A percentile compares a stretch with the other conserved stretches of the same genome.
Conservation (phyloP, 2,329 filamentous ascomycete genomes). For the Sporothrix sp. region DNA sequence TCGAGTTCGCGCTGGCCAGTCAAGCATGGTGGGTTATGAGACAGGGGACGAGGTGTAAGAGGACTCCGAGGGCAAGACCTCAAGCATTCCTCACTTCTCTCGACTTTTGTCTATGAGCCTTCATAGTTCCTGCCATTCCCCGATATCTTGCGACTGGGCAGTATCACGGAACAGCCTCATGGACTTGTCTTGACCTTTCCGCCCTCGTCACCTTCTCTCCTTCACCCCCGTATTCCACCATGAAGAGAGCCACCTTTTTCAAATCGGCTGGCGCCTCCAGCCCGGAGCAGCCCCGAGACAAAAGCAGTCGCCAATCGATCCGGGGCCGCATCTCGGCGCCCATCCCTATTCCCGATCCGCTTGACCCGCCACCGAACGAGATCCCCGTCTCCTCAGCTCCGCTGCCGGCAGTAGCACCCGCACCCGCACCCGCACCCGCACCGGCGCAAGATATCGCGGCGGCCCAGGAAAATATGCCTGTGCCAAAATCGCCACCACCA, state of each 20-base stretch:
- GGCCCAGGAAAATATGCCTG: neutral
- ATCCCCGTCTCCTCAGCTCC: too few relatives aligned
- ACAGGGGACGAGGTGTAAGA: constrained; percentile 9
- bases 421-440: neutral
- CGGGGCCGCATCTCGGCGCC: constrained; percentile 53
- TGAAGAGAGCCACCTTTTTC: constrained; percentile 29
- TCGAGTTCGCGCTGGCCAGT: neutral
- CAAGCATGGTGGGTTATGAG: too few relatives aligned
- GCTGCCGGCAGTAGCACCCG: neutral
- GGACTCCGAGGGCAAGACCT: neutral
- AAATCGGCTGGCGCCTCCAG: constrained; percentile 30
- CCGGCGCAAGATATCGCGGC: neutral
- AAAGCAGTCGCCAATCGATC: constrained; percentile 37
- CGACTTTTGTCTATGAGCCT: neutral
- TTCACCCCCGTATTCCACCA: neutral
- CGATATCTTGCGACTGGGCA: neutral
- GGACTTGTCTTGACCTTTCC: constrained; percentile 1
- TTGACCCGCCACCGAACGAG: constrained; percentile 19
- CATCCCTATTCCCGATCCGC: constrained; percentile 41
- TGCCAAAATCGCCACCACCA: neutral
- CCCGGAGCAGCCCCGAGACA: constrained; percentile 23
- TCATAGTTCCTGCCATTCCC: too few relatives aligned
- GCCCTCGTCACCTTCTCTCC: neutral
- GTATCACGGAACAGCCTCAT: neutral
- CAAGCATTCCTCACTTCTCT: neutral